These are phyloP conservation scores for Globisporangium rhizosaccharum DNA, from an alignment of 352 stramenopile species.

Conservation along the genomic window DNA sequence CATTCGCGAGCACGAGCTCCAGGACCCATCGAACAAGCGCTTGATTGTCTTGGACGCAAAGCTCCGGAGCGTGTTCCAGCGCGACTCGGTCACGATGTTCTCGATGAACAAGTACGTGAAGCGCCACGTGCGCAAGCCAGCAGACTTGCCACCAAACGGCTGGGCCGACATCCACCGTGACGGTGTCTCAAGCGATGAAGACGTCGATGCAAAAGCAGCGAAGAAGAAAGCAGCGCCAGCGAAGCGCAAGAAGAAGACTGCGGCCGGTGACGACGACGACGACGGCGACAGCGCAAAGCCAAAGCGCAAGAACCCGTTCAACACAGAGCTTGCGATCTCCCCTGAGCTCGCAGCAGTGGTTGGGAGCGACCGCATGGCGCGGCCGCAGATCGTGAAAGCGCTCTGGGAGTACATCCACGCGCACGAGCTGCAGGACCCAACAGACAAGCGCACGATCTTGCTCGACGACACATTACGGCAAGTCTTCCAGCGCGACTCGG, in stretches of 20 bases:
- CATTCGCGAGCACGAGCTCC: conserved; percentile 92
- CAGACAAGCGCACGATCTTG: conserved; percentile 92
- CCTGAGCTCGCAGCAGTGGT: conserved; percentile 76
- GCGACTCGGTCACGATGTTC: conserved; percentile 86
- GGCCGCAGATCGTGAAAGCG: conserved; percentile 91
- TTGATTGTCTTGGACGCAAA: conserved; percentile 90
- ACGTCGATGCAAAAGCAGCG: conserved; percentile 42
- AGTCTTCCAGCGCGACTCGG: conserved; percentile 78
- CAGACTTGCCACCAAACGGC: conserved; percentile 50
- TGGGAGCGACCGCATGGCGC: conserved; percentile 74
- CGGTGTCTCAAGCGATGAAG: conserved; percentile 78
- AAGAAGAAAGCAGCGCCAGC: conserved; percentile 60
- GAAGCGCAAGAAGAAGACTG: conserved; percentile 48
- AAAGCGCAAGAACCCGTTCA: conserved; percentile 66
- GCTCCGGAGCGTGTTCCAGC: conserved; percentile 73
- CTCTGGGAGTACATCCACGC: conserved; percentile 96
- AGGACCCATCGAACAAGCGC: conserved; percentile 93
- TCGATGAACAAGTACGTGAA: conserved; percentile 88
- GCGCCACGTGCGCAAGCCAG: conserved; percentile 73
- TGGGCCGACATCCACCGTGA: conserved; percentile 76
- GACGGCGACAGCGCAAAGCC: conserved; percentile 40
- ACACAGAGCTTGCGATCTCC: conserved; percentile 68
- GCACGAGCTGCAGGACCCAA: conserved; percentile 93
- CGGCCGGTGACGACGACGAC: conserved; percentile 25
- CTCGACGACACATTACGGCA: conserved; percentile 84